Evolutionary conservation across 192 early-diverging fungal genomes (phyloP).

Genomic region (Backusella australiensis): DNA sequence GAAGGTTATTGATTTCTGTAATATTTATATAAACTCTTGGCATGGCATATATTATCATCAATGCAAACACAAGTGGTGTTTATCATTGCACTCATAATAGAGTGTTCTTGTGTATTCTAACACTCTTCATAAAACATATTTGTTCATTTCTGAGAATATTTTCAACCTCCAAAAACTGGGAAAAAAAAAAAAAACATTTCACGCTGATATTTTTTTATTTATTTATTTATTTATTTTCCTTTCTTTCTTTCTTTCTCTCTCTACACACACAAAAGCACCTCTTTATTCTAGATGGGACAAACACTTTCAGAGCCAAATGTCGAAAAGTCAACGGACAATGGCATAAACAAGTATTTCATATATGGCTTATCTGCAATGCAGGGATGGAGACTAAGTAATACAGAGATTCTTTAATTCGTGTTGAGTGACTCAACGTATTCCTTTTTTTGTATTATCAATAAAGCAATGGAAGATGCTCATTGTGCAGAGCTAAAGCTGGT

Average conservation of each 20-base stretch:
- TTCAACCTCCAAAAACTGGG: too few relatives aligned
- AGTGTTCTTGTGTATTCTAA: too few relatives aligned
- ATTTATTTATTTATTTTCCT: neutral
- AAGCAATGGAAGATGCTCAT: slow-evolving; percentile 98
- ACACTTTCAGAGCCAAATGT: slow-evolving; percentile 91
- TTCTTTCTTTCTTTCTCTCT: neutral
- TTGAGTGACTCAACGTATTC: neutral
- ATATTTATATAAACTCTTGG: too few relatives aligned
- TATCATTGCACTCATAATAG: too few relatives aligned
- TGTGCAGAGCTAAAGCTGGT: slow-evolving; percentile 75
- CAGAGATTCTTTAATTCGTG: neutral
- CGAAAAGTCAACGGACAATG: slow-evolving; percentile 81
- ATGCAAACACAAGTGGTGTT: too few relatives aligned
- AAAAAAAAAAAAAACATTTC: too few relatives aligned
- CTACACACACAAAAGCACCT: neutral
- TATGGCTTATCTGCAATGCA: slow-evolving; percentile 95
- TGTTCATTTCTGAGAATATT: too few relatives aligned
- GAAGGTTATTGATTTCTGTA: too few relatives aligned
- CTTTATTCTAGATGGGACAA: slow-evolving; percentile 75
- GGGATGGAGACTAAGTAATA: slow-evolving; percentile 89
- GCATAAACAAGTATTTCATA: slow-evolving; percentile 70
- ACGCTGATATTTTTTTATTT: neutral
- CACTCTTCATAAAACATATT: too few relatives aligned
- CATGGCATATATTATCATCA: too few relatives aligned
- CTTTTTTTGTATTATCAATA: slow-evolving; percentile 17